Percentiles rank a stretch among this genome's conserved stretches.
phyloP scores from a whole-genome alignment of 140 eudicot genomes.

The Ambrosia hybrid region DNA sequence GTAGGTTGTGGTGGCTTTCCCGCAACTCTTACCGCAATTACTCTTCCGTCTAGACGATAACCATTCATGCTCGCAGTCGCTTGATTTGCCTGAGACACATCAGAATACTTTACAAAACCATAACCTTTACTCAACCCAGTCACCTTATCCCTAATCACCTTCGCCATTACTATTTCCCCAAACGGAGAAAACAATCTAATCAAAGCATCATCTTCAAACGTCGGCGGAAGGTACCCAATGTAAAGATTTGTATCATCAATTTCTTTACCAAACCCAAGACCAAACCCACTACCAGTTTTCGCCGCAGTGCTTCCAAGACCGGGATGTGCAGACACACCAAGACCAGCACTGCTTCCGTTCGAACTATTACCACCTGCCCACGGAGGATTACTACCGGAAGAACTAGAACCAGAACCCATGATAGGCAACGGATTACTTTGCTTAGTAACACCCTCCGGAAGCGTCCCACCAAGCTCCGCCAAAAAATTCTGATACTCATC shows the following conservation, averaged over 20 bases:
- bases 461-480: constrained; percentile 79
- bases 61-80: constrained; percentile 91
- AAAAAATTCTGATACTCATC: constrained; percentile 78
- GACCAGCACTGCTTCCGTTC: constrained; percentile 29
- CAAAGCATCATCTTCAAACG: constrained; percentile 78
- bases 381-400: constrained; percentile 48
- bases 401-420: constrained; percentile 23
- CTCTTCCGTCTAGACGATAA: constrained; percentile 73
- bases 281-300: constrained; percentile 37
- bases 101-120: constrained; percentile 85
- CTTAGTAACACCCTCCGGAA: constrained; percentile 59
- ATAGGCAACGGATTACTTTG: constrained; percentile 44
- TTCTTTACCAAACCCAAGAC: constrained; percentile 57
- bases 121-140: constrained; percentile 84
- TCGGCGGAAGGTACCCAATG: constrained; percentile 89
- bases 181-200: constrained; percentile 68
- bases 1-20: constrained; percentile 90
- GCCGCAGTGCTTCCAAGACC: constrained; percentile 55
- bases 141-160: constrained; percentile 78
- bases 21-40: constrained; percentile 88
- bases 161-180: constrained; percentile 93
- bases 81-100: constrained; percentile 65
- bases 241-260: constrained; percentile 79
- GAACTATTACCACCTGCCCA: constrained; percentile 48
- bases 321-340: constrained; percentile 41